These are phyloP conservation scores for Neospora caninum DNA, from an alignment of 169 alveolate genomes.

Conservation along the genomic window DNA sequence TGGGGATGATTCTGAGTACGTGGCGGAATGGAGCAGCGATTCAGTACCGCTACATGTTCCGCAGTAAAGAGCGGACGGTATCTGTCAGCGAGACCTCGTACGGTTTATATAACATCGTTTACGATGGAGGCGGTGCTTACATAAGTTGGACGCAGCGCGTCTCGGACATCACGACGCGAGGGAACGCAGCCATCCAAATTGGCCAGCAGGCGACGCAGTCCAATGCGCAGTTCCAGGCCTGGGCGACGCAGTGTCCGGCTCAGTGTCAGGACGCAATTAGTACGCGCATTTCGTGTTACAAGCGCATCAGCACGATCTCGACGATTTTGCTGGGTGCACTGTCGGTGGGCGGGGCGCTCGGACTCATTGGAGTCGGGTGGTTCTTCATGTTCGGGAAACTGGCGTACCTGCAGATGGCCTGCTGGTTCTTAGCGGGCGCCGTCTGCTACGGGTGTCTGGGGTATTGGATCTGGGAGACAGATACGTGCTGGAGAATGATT, in stretches of 20 bases:
- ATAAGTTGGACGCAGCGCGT: slow-evolving; percentile 53
- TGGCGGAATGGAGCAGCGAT: slow-evolving; percentile 25
- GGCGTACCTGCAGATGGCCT: slow-evolving; percentile 3
- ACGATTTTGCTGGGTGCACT: slow-evolving; percentile 40
- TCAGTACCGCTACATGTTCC: slow-evolving; percentile 55
- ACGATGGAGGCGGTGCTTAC: slow-evolving; percentile 29
- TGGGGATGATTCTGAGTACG: not conserved
- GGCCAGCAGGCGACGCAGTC: slow-evolving; percentile 53
- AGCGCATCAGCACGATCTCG: slow-evolving; percentile 29
- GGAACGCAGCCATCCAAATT: slow-evolving; percentile 24
- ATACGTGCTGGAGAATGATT: slow-evolving; percentile 46
- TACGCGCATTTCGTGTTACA: slow-evolving; percentile 57
- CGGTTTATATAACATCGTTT: slow-evolving; percentile 53
- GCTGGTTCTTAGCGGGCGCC: slow-evolving; percentile 5
- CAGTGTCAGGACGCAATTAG: slow-evolving; percentile 63
- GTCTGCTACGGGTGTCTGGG: slow-evolving; percentile 17
- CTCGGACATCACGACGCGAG: not conserved
- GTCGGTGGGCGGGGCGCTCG: slow-evolving; percentile 26
- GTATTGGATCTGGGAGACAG: slow-evolving; percentile 50
- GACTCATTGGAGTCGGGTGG: slow-evolving; percentile 41
- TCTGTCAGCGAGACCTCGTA: not conserved
- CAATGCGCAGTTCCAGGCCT: slow-evolving; percentile 46
- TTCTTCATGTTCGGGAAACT: slow-evolving; percentile 49
- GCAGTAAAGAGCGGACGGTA: slow-evolving; percentile 40
- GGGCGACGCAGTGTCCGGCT: slow-evolving; percentile 68